phyloP scores from a whole-genome alignment of 2,329 filamentous ascomycete genomes.

The Aspergillus sp. region DNA sequence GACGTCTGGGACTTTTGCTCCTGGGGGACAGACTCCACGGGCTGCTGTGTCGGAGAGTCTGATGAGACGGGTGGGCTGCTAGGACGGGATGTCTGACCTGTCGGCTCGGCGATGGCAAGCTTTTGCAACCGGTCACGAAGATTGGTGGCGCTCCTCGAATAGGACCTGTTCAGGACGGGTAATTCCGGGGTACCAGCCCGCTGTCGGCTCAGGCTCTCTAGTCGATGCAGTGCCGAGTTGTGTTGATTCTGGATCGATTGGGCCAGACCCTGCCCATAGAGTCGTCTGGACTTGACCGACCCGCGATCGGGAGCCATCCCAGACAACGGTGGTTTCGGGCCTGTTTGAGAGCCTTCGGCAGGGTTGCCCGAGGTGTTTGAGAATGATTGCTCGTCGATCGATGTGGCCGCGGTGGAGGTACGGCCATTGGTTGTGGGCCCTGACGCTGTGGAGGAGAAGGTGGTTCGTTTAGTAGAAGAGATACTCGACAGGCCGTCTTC shows the following conservation, averaged over 20 bases:
- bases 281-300: conserved; percentile 67
- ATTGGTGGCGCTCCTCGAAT: conserved; percentile 63
- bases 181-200: conserved; percentile 56
- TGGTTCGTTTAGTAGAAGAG: conserved; percentile 76
- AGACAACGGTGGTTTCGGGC: conserved; percentile 26
- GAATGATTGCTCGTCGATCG: conserved; percentile 69
- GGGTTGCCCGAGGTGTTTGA: conserved; percentile 4
- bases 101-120: conserved; percentile 26
- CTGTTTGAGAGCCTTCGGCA: conserved; percentile 18
- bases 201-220: conserved; percentile 74
- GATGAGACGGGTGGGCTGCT: conserved; percentile 46
- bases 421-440: conserved; percentile 66
- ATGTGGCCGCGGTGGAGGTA: conserved; percentile 85
- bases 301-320: conserved; percentile 57
- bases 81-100: conserved; percentile 17
- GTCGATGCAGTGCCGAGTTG: conserved; percentile 69
- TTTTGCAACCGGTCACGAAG: conserved; percentile 53
- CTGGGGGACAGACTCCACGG: conserved; percentile 32
- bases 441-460: conserved; percentile 79
- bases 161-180: conserved; percentile 45
- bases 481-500: conserved; percentile 54
- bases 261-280: conserved; percentile 81
- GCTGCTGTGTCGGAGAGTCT: conserved; percentile 37
- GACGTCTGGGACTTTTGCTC: conserved; percentile 30
- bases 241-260: conserved; percentile 81